Evolutionary conservation across 2,329 filamentous ascomycete species (phyloP).

Genomic region (Curvularia spicifera): DNA sequence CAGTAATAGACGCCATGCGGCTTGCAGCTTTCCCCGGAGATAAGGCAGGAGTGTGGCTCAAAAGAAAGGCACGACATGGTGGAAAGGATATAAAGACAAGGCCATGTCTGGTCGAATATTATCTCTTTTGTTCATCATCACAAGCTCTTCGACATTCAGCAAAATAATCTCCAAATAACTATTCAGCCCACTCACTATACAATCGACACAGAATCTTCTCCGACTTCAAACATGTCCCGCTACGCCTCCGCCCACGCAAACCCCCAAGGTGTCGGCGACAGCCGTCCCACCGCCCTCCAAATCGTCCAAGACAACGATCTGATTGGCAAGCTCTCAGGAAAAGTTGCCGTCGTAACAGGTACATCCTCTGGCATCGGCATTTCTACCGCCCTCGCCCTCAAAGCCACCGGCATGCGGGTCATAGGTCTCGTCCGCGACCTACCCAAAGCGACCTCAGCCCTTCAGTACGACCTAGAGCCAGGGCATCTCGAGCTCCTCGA

Average conservation of each 20-base stretch:
- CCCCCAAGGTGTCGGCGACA: not conserved
- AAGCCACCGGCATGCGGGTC: not conserved
- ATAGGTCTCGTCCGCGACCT: not conserved
- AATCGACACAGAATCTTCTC: not conserved
- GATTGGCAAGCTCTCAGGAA: not conserved
- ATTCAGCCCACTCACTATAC: not conserved
- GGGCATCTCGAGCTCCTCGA: not conserved
- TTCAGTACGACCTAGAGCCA: not conserved
- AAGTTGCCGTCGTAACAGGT: not conserved
- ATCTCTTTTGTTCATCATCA: not conserved
- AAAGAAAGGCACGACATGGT: not conserved
- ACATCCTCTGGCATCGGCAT: not conserved
- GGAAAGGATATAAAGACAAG: not conserved
- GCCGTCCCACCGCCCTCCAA: not conserved
- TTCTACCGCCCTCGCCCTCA: not conserved
- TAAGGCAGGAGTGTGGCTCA: not conserved
- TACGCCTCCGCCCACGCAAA: not conserved
- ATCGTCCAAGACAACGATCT: not conserved
- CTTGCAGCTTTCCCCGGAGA: not conserved
- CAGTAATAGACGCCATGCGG: not conserved
- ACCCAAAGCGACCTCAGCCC: not conserved
- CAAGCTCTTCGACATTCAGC: not conserved
- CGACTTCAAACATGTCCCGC: not conserved
- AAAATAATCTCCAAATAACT: not conserved
- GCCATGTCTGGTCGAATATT: not conserved